These are phyloP conservation scores for Brachypodium distachyon DNA, from an alignment of 202 grass and related monocot species.

Conservation along the genomic window DNA sequence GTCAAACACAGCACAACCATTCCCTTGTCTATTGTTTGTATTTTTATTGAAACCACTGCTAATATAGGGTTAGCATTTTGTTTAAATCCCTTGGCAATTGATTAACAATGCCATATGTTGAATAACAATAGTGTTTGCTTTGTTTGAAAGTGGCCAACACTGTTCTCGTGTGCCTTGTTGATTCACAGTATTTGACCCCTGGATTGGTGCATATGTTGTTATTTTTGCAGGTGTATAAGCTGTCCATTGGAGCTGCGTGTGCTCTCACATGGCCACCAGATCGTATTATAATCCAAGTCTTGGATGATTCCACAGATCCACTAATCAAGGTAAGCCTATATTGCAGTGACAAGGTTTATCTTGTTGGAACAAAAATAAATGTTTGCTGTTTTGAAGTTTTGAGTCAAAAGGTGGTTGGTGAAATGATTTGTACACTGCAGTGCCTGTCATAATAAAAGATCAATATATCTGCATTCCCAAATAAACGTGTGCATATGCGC, in stretches of 20 bases:
- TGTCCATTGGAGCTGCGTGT: constrained; percentile 72
- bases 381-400: background rate
- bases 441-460: background rate
- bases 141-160: background rate
- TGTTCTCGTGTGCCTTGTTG: background rate
- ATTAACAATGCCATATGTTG: background rate
- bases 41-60: background rate
- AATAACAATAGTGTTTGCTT: background rate
- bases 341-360: constrained; percentile 11
- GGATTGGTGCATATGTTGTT: background rate
- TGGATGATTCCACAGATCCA: constrained; percentile 85
- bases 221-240: constrained; percentile 59
- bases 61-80: background rate
- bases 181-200: background rate
- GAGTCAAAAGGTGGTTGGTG: background rate
- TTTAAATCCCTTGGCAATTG: background rate
- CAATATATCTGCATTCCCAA: background rate
- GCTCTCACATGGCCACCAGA: constrained; percentile 81
- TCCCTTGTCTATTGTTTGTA: too few relatives aligned
- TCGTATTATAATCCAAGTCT: constrained; percentile 80
- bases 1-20: background rate
- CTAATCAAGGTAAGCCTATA: constrained; percentile 58
- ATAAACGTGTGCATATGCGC: background rate
- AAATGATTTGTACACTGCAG: background rate
- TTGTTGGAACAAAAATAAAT: background rate